Conservation (phyloP, 2,329 filamentous ascomycete genomes). For the Trichoderma asperellum region DNA sequence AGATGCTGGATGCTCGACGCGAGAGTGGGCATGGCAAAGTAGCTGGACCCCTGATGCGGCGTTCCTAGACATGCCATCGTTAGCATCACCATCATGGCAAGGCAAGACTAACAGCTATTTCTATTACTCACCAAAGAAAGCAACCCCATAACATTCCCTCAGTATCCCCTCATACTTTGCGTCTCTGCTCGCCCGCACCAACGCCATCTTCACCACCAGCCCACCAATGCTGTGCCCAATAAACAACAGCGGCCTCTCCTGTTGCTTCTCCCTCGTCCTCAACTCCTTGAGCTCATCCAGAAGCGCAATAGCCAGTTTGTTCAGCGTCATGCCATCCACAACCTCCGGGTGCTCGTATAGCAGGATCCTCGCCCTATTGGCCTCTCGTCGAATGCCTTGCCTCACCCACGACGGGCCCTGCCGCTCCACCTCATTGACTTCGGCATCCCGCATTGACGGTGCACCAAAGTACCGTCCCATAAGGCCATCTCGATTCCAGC, state of each 20-base stretch:
- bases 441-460: conserved; percentile 46
- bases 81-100: conserved; percentile 29
- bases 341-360: conserved; percentile 55
- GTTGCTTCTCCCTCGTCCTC: conserved; percentile 40
- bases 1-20: conserved; percentile 57
- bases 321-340: conserved; percentile 48
- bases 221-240: conserved; percentile 66
- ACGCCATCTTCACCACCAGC: conserved; percentile 60
- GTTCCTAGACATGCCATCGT: conserved; percentile 46
- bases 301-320: conserved; percentile 51
- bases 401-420: conserved; percentile 54
- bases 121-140: conserved; percentile 57
- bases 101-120: neutral
- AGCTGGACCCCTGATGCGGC: conserved; percentile 66
- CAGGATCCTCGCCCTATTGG: conserved; percentile 53
- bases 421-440: conserved; percentile 36
- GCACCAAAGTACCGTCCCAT: conserved; percentile 52
- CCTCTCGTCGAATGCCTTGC: conserved; percentile 55
- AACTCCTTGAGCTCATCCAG: conserved; percentile 48
- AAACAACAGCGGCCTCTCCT: conserved; percentile 59
- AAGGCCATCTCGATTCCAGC: conserved; percentile 57
- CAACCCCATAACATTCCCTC: conserved; percentile 62
- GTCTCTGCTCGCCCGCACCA: conserved; percentile 52
- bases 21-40: conserved; percentile 62
- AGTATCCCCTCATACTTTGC: conserved; percentile 50